Evolutionary conservation across 73 alveolate species (phyloP), one percentile per base, ranked within the genome.

Genomic region (Urostyla sp.): DNA sequence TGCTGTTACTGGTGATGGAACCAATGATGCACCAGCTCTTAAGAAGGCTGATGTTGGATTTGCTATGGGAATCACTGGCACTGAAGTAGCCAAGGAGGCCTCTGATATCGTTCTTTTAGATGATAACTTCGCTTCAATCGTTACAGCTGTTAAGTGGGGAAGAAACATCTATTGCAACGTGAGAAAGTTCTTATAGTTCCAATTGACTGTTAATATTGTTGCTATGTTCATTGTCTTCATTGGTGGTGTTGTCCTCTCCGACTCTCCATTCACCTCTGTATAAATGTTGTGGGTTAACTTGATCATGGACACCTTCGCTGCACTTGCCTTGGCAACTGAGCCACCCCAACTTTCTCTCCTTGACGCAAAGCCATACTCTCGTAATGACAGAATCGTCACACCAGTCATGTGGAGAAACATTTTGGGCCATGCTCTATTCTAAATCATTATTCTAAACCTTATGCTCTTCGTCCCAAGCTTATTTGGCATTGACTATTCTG

Each of bases 1-100:
- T 23, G 99, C 99, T 16, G 99, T 95, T 4, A 95, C 99, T 26
- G 99, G 99, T 52, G 99, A 95, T 89, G 99, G 99, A 24, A 91
- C 98, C 18, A 95, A 95, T 82, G 97, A 91, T 76, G 95, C 95
- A n/a, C 93, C 89, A 11, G 96, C 97, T 28, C 90, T 94, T 45
- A 81, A 92, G 75, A 85, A 73, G 84, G 86, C 96, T 46, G 97
- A 94, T 85, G 96, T 94, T 20, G 96, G 97, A 0, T 81, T 94
- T 79, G 97, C 98, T 27, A 91, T 94, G 97, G 94, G 97, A 44
- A 81, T 90, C 44, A 87, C 97, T 53, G 99, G 98, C 18, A 95
- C 99, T 24, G 94, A 94, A 74, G 93, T 95, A 34, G 98, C 99
- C 3, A 95, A 94, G 67, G 98, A 94, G 45, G 98, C 98, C 38